Conservation (phyloP, 2,329 filamentous ascomycete genomes). For the Davidsoniella virescens region DNA sequence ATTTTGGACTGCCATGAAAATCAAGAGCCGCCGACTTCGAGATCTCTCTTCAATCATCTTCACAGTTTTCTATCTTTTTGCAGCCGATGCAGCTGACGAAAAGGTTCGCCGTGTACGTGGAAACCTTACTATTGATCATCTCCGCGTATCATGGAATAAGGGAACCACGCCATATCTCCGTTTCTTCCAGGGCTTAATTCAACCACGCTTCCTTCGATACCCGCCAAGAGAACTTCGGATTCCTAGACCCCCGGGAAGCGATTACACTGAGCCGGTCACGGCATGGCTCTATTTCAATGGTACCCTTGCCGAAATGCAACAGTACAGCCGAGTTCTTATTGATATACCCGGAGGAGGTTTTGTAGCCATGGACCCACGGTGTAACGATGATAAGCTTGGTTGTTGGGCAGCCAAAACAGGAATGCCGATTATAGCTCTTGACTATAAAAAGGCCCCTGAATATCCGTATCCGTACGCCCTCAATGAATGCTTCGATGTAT, state of each 20-base stretch:
- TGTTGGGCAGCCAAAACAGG: slow-evolving; percentile 83
- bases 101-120: slow-evolving; percentile 85
- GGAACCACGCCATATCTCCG: slow-evolving; percentile 71
- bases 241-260: slow-evolving; percentile 59
- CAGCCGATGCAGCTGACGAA: slow-evolving; percentile 87
- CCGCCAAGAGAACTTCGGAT: slow-evolving; percentile 72
- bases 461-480: slow-evolving; percentile 32
- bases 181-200: slow-evolving; percentile 53
- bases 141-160: slow-evolving; percentile 93
- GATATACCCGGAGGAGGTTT: slow-evolving; percentile 92
- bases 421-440: slow-evolving; percentile 74
- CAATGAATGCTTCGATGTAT: slow-evolving; percentile 34
- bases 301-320: slow-evolving; percentile 57
- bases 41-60: slow-evolving; percentile 75
- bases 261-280: slow-evolving; percentile 66
- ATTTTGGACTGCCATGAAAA: slow-evolving; percentile 97
- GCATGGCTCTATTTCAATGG: slow-evolving; percentile 95
- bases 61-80: slow-evolving; percentile 77
- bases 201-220: slow-evolving; percentile 67
- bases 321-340: slow-evolving; percentile 63
- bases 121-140: slow-evolving; percentile 74
- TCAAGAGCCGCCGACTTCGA: slow-evolving; percentile 59
- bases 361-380: slow-evolving; percentile 90
- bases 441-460: slow-evolving; percentile 50
- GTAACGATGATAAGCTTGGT: slow-evolving; percentile 84